phyloP scores from a whole-genome alignment of 768 basidiomycete genomes.

The Gautieria morchelliformis region DNA sequence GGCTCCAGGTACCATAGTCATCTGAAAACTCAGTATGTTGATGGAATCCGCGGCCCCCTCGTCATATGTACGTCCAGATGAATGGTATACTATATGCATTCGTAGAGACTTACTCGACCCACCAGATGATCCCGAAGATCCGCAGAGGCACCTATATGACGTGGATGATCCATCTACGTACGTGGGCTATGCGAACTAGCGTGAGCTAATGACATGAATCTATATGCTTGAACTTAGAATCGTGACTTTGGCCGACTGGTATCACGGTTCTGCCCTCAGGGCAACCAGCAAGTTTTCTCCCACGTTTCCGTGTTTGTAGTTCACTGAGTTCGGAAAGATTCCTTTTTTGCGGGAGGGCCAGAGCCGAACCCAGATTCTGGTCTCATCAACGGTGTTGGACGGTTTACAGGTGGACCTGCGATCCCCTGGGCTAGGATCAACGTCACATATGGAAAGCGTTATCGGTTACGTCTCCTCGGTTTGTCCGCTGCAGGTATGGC shows the following conservation, averaged over 20 bases:
- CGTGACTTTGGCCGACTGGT: slow-evolving; percentile 39
- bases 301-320: neutral
- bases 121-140: slow-evolving; percentile 4
- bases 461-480: neutral
- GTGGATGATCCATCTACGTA: slow-evolving; percentile 32
- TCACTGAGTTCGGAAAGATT: neutral
- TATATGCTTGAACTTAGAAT: slow-evolving; percentile 18
- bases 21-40: slow-evolving; percentile 30
- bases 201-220: neutral
- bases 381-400: slow-evolving; percentile 45
- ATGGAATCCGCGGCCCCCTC: slow-evolving; percentile 20
- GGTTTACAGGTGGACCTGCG: slow-evolving; percentile 32
- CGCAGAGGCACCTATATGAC: slow-evolving; percentile 27
- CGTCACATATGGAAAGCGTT: slow-evolving; percentile 25
- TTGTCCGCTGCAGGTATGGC: neutral
- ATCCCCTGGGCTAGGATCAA: slow-evolving; percentile 34
- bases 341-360: slow-evolving; percentile 7
- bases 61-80: neutral
- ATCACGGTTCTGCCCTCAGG: slow-evolving; percentile 7
- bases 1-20: slow-evolving; percentile 30
- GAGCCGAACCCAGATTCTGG: slow-evolving; percentile 26
- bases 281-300: neutral
- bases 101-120: too few relatives aligned
- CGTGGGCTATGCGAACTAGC: neutral
- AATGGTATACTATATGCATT: too few relatives aligned